Evolutionary conservation across 495 filamentous ascomycete genomes (phyloP).

Genomic region (Xylaria sp.): DNA sequence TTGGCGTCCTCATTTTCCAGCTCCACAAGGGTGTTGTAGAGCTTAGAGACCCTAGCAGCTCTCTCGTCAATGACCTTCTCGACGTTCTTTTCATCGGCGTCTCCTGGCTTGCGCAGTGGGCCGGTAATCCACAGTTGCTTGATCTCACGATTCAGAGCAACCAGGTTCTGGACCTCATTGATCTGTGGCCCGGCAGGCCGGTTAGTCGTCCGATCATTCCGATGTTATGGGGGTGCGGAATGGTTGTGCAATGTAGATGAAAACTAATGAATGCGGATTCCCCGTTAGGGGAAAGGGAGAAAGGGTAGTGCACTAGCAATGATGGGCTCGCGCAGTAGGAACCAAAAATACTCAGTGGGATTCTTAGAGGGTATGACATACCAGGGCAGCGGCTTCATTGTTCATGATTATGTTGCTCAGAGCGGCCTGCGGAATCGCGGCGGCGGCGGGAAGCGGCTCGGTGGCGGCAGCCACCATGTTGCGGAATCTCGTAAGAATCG

Average conservation of each 20-base stretch:
- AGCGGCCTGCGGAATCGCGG: constrained; percentile 44
- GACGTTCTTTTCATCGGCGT: constrained; percentile 35
- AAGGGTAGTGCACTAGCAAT: not conserved
- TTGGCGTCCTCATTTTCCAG: not conserved
- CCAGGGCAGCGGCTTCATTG: constrained; percentile 41
- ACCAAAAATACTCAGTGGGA: not conserved
- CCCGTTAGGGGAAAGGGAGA: not conserved
- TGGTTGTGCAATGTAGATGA: not conserved
- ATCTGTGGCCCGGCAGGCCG: constrained; percentile 17
- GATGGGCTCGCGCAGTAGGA: not conserved
- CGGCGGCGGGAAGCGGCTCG: constrained; percentile 35
- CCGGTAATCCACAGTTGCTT: constrained; percentile 54
- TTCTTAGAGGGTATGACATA: constrained; percentile 27
- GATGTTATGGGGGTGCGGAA: not conserved
- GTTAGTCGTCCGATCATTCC: constrained; percentile 8
- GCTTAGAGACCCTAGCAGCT: constrained; percentile 12
- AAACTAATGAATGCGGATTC: not conserved
- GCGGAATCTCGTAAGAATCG: constrained; percentile 46
- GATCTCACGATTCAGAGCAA: constrained; percentile 49
- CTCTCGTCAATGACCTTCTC: constrained; percentile 37
- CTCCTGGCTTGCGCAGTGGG: constrained; percentile 44
- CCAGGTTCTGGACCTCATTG: constrained; percentile 47
- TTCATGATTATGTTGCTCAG: constrained; percentile 49
- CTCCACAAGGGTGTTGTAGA: constrained; percentile 22
- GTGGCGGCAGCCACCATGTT: constrained; percentile 44